Evolutionary conservation across 208 protist genomes (phyloP), one percentile per base, ranked within the genome.

Genomic region (Trypanosoma conorhini): DNA sequence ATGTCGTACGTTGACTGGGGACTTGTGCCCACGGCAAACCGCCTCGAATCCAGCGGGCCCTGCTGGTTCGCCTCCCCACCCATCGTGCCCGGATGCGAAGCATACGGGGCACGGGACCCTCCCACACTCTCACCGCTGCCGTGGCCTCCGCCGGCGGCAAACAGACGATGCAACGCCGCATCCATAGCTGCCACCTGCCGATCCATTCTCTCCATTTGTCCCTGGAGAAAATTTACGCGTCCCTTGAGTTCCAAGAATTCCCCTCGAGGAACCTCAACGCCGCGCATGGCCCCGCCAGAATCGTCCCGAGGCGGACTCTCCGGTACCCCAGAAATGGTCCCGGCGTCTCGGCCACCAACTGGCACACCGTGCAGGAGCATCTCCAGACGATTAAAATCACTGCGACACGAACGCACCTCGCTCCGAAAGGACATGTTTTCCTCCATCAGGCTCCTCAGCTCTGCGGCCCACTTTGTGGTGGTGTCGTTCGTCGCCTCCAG

Each of bases 331-430:
- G 38, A 40, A 48, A 59, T n/a, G 9, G n/a, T 7, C 0, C 31
- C 24, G 28, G n/a, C 48, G 33, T 52, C 67, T 24, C 0, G 17
- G 46, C 12, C 0, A 46, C 22, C 51, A 57, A 21, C 9, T 21
- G 61, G 31, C 13, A 58, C 17, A 30, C 67, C 12, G n/a, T 38
- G 33, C 22, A 93, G 62, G 17, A 93, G 72, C 79, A 91, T 87
- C 58, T 91, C 86, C 5, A 96, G 65, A 1, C 83, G 81, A 61
- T 92, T 93, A 66, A 93, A 79, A 51, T 96, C 88, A 38, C 82
- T 74, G 30, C 82, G 78, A 33, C 83, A 91, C n/a, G 62, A 22
- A 0, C 88, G 90, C 48, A 89, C 55, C 54, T 92, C 86, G 50
- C 77, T 85, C 13, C 72, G 61, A 30, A 74, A 72, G 26, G 55